Evolutionary conservation across 331 rosid genomes (phyloP).

Genomic region (Quercus phellos): DNA sequence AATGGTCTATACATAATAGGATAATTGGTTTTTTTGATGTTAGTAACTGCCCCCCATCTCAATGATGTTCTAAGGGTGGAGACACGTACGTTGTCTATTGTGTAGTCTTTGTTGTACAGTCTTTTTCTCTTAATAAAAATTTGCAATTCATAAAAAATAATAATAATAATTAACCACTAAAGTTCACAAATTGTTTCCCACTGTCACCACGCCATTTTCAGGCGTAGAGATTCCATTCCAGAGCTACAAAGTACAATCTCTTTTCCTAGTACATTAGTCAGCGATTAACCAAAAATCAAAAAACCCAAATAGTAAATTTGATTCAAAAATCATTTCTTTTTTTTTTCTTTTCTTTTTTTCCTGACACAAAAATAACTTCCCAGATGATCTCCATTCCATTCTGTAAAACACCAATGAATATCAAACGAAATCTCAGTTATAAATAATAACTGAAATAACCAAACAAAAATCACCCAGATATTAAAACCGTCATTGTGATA

Average conservation of each 20-base stretch:
- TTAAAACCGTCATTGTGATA: neutral
- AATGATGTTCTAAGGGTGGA: too few relatives aligned
- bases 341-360: neutral
- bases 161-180: neutral
- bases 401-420: slow-evolving; percentile 7
- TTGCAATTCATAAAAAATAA: neutral
- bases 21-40: too few relatives aligned
- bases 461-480: neutral
- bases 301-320: neutral
- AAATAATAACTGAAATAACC: neutral
- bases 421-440: neutral
- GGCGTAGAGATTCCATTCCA: neutral
- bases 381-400: neutral
- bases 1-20: too few relatives aligned
- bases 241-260: neutral
- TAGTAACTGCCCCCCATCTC: too few relatives aligned
- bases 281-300: neutral
- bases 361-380: neutral
- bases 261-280: neutral
- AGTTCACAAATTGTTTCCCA: neutral
- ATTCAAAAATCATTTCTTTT: neutral
- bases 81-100: too few relatives aligned
- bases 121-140: too few relatives aligned
- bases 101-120: too few relatives aligned
- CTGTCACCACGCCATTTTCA: neutral